phyloP scores from a whole-genome alignment of 495 filamentous ascomycete species.

The Peziza echinospora region DNA sequence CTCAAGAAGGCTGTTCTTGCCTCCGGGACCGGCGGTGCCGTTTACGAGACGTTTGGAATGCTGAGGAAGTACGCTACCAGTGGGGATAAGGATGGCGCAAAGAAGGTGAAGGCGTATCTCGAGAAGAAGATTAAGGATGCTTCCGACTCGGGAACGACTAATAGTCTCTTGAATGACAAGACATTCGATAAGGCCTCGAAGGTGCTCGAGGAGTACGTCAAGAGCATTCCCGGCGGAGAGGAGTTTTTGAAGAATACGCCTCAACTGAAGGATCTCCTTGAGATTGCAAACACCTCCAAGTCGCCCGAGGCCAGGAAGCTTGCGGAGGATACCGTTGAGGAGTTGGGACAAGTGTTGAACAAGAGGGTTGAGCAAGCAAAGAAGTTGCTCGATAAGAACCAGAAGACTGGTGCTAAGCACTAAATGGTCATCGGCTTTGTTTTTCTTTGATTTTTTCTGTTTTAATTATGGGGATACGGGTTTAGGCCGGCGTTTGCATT shows the following conservation, averaged over 20 bases:
- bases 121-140: conserved; percentile 5
- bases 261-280: conserved; percentile 31
- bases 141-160: not conserved
- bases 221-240: conserved; percentile 31
- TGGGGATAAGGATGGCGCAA: conserved; percentile 32
- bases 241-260: conserved; percentile 35
- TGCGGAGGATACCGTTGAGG: conserved; percentile 35
- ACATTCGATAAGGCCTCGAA: not conserved
- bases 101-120: conserved; percentile 29
- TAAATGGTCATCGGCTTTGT: no score
- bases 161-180: no score
- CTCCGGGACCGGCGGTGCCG: conserved; percentile 15
- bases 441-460: no score
- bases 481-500: no score
- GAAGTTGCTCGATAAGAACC: no score
- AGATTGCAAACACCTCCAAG: conserved; percentile 33
- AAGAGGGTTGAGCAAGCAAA: conserved; percentile 21
- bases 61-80: conserved; percentile 28
- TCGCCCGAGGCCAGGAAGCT: conserved; percentile 38
- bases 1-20: conserved; percentile 21
- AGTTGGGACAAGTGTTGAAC: conserved; percentile 26
- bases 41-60: conserved; percentile 28
- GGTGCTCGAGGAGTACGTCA: conserved; percentile 26
- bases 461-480: no score
- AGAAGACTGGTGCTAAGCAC: no score